These are phyloP conservation scores for Dioszegia hungarica DNA, from an alignment of 768 basidiomycete species.

Conservation along the genomic window DNA sequence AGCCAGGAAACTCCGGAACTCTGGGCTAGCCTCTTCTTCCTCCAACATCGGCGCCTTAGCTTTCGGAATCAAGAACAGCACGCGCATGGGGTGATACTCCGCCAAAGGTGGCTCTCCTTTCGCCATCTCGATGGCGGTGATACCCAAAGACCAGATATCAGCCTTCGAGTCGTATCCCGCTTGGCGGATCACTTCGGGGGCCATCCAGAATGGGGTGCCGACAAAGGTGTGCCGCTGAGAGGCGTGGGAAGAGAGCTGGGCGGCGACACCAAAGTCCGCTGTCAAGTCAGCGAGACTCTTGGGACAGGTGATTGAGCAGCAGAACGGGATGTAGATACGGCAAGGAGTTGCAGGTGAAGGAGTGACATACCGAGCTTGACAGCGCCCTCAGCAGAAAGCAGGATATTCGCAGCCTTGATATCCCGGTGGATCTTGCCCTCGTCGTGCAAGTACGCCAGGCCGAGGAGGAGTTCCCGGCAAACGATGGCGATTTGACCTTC, in stretches of 20 bases:
- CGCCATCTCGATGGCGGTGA: slow-evolving; percentile 97
- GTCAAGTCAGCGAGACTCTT: slow-evolving; percentile 1
- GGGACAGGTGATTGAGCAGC: no score
- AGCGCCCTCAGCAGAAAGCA: slow-evolving; percentile 81
- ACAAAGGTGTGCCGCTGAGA: slow-evolving; percentile 96
- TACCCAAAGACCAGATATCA: slow-evolving; percentile 94
- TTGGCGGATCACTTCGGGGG: slow-evolving; percentile 93
- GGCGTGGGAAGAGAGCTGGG: slow-evolving; percentile 73
- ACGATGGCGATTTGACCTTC: slow-evolving; percentile 93
- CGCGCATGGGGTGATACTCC: slow-evolving; percentile 98
- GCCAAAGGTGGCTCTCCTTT: slow-evolving; percentile 93
- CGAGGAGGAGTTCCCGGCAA: slow-evolving; percentile 84
- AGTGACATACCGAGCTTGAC: slow-evolving; percentile 67
- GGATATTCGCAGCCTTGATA: slow-evolving; percentile 95
- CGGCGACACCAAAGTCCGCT: slow-evolving; percentile 98
- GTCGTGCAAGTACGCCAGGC: slow-evolving; percentile 91
- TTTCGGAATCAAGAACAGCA: slow-evolving; percentile 95
- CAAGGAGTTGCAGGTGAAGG: no score
- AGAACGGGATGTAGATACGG: no score
- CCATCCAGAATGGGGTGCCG: slow-evolving; percentile 79
- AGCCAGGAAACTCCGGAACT: slow-evolving; percentile 89
- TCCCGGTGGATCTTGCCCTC: slow-evolving; percentile 97
- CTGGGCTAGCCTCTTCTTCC: slow-evolving; percentile 63
- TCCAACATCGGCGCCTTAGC: slow-evolving; percentile 88
- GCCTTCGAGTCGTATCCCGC: slow-evolving; percentile 96